Percentiles rank a stretch among this genome's conserved stretches.
phyloP scores from a whole-genome alignment of 371 early-diverging fungal species.

The Mortierella sp. region DNA sequence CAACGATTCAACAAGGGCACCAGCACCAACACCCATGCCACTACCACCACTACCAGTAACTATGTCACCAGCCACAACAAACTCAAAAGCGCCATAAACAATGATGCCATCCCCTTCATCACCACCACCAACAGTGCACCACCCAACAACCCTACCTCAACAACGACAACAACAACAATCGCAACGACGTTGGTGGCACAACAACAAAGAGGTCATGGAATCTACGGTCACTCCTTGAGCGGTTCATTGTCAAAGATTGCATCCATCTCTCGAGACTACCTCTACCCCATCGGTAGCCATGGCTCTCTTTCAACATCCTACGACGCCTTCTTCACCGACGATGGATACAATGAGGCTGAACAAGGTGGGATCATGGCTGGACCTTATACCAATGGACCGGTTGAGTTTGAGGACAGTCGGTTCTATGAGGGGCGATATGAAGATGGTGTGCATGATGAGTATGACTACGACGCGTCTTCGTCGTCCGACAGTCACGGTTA shows the following conservation, averaged over 20 bases:
- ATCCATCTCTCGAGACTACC: constrained; percentile 30
- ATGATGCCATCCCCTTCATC: background rate
- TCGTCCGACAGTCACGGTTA: constrained; percentile 1
- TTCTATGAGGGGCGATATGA: constrained; percentile 31
- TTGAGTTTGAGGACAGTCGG: constrained; percentile 31
- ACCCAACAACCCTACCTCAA: background rate
- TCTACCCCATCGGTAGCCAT: constrained; percentile 15
- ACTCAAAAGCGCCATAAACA: background rate
- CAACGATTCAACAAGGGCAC: background rate
- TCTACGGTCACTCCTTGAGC: constrained; percentile 4
- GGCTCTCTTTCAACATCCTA: constrained; percentile 33
- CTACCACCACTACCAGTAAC: background rate
- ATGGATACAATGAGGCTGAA: constrained; percentile 13
- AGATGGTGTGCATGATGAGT: constrained; percentile 18
- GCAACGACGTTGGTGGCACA: background rate
- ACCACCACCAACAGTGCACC: too few species aligned
- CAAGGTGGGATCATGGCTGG: background rate
- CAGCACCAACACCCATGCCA: background rate
- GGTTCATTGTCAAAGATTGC: constrained; percentile 9
- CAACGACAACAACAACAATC: background rate
- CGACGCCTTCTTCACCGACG: constrained; percentile 43
- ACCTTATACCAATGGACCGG: constrained; percentile 16
- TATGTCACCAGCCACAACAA: constrained; percentile 2
- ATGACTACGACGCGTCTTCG: background rate
- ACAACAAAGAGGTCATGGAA: background rate